phyloP scores from a whole-genome alignment of 345 rosid species.

The Odontarrhena argentea region DNA sequence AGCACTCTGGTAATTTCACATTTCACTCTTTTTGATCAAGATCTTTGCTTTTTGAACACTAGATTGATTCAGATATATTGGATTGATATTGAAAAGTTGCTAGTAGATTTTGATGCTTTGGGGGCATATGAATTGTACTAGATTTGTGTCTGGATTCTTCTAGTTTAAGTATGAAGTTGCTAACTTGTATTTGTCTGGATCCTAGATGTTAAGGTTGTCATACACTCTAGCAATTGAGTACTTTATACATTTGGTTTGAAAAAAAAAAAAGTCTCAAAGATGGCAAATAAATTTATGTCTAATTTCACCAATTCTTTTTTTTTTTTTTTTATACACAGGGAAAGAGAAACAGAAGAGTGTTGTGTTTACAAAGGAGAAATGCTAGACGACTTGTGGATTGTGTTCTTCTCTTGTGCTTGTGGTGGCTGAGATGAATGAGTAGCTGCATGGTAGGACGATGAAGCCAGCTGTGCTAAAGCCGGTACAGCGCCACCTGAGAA shows the following conservation, averaged over 20 bases:
- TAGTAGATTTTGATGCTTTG: too few relatives aligned
- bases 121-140: not conserved
- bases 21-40: not conserved
- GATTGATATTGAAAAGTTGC: not conserved
- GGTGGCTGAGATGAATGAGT: slow-evolving; percentile 45
- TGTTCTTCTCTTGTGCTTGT: not conserved
- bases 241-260: too few relatives aligned
- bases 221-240: too few relatives aligned
- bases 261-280: too few relatives aligned
- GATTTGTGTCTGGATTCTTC: not conserved
- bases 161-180: too few relatives aligned
- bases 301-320: too few relatives aligned
- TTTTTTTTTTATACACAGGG: too few relatives aligned
- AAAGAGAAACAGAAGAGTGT: not conserved
- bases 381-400: slow-evolving; percentile 5
- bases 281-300: too few relatives aligned
- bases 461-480: slow-evolving; percentile 68
- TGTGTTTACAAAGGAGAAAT: slow-evolving; percentile 23
- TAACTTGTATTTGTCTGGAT: too few relatives aligned
- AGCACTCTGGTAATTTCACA: slow-evolving; percentile 59
- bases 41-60: not conserved
- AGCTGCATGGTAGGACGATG: slow-evolving; percentile 71
- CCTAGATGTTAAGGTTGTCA: too few relatives aligned
- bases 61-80: too few relatives aligned
- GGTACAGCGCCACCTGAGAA: slow-evolving; percentile 74